Evolutionary conservation across 805 yeast species (phyloP).

Genomic region (Candida peoriensis): DNA sequence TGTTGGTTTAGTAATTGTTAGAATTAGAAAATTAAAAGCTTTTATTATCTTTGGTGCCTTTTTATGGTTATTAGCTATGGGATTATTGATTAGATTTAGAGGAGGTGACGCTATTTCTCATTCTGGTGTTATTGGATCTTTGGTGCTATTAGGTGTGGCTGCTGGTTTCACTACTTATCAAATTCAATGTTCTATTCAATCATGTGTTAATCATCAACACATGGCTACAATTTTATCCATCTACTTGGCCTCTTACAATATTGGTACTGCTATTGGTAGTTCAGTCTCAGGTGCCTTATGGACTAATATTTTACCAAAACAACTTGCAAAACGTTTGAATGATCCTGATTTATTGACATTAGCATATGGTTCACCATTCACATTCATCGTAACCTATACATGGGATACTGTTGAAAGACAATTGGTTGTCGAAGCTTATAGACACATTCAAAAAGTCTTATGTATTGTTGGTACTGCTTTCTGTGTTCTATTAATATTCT

Average conservation of each 20-base stretch:
- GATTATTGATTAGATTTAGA: conserved; percentile 53
- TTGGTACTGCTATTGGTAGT: conserved; percentile 62
- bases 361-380: conserved; percentile 48
- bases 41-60: conserved; percentile 55
- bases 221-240: conserved; percentile 59
- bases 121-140: conserved; percentile 59
- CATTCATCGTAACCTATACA: conserved; percentile 39
- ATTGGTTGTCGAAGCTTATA: conserved; percentile 50
- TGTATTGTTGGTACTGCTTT: conserved; percentile 50
- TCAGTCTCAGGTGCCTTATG: conserved; percentile 68
- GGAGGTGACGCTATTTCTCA: conserved; percentile 42
- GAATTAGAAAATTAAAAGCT: conserved; percentile 48
- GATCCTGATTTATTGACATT: conserved; percentile 25
- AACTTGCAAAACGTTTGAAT: conserved; percentile 1
- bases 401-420: conserved; percentile 59
- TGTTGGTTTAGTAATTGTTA: conserved; percentile 48
- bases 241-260: conserved; percentile 44
- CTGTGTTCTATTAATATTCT: conserved; percentile 45
- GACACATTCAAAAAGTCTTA: conserved; percentile 48
- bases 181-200: conserved; percentile 54
- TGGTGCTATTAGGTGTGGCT: conserved; percentile 64
- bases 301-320: conserved; percentile 40
- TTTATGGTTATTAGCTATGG: conserved; percentile 58
- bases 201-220: conserved; percentile 55
- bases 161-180: conserved; percentile 70